Evolutionary conservation across 441 rosid genomes (phyloP).

Genomic region (Syzygium malaccense): DNA sequence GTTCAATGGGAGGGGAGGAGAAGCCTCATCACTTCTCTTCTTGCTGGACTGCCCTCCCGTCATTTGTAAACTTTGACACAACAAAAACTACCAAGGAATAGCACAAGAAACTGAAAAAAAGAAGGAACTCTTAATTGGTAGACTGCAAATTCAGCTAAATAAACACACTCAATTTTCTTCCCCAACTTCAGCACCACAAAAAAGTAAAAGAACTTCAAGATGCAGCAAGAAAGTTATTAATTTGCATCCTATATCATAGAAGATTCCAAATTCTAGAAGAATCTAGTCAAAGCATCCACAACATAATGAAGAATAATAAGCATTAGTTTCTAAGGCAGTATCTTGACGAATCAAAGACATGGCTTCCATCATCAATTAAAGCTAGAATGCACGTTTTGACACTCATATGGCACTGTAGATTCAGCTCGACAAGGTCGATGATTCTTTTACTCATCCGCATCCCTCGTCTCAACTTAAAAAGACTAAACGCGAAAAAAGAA

Average conservation of each 20-base stretch:
- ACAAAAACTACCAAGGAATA: background rate
- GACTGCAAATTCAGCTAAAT: background rate
- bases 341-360: background rate
- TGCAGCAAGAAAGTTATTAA: background rate
- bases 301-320: background rate
- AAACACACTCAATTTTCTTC: background rate
- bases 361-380: background rate
- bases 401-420: background rate
- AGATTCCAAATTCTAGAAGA: background rate
- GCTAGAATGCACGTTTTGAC: background rate
- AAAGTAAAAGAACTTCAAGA: background rate
- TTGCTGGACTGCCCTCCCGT: constrained; percentile 40
- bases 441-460: background rate
- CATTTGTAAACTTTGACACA: constrained; percentile 13
- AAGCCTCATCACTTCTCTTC: constrained; percentile 1
- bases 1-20: constrained; percentile 17
- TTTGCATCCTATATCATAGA: background rate
- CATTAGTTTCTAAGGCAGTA: background rate
- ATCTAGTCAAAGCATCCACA: background rate
- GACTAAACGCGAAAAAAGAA: background rate
- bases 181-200: background rate
- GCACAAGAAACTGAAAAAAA: background rate
- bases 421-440: background rate
- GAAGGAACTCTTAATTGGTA: background rate
- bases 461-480: background rate